A percentile compares a stretch with the other conserved stretches of the same genome.
Conservation (phyloP, 2,329 filamentous ascomycete genomes). For the Pseudopithomyces chartarum region DNA sequence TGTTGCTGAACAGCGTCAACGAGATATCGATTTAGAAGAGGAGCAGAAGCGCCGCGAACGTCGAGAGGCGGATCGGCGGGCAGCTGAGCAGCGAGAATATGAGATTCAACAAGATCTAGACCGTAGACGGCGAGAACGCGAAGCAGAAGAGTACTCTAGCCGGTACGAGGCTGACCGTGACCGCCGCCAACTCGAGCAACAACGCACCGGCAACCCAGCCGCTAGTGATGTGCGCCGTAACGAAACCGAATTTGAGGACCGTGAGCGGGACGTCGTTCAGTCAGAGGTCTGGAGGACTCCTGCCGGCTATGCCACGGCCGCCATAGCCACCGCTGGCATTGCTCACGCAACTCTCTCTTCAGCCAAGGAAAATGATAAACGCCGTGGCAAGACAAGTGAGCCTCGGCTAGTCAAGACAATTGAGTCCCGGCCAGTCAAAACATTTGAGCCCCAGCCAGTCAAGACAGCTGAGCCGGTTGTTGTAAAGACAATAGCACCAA, state of each 20-base stretch:
- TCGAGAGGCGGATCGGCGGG: conserved; percentile 32
- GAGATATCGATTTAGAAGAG: conserved; percentile 30
- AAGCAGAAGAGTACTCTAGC: conserved; percentile 26
- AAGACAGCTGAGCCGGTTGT: conserved; percentile 33
- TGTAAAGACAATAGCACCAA: conserved; percentile 44
- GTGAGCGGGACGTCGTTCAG: conserved; percentile 39
- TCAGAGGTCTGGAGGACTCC: conserved; percentile 45
- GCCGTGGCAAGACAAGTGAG: conserved; percentile 20
- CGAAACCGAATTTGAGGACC: conserved; percentile 40
- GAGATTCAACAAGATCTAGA: conserved; percentile 34
- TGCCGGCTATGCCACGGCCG: conserved; percentile 42
- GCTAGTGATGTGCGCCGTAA: conserved; percentile 40
- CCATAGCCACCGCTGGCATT: conserved; percentile 39
- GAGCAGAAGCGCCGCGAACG: conserved; percentile 33
- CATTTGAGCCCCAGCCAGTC: conserved; percentile 22
- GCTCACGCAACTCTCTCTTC: conserved; percentile 38
- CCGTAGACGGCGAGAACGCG: conserved; percentile 30
- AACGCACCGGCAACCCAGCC: conserved; percentile 35
- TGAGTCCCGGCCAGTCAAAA: conserved; percentile 20
- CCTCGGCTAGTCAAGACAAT: conserved; percentile 8
- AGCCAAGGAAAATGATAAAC: conserved; percentile 29
- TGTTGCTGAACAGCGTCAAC: conserved; percentile 30
- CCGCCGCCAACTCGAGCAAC: conserved; percentile 31
- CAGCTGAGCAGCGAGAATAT: conserved; percentile 29
- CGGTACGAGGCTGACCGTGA: conserved; percentile 30